A percentile compares a stretch with the other conserved stretches of the same genome.
These are phyloP conservation scores for Iris pallida DNA, from an alignment of 116 monocot species.

Conservation along the genomic window DNA sequence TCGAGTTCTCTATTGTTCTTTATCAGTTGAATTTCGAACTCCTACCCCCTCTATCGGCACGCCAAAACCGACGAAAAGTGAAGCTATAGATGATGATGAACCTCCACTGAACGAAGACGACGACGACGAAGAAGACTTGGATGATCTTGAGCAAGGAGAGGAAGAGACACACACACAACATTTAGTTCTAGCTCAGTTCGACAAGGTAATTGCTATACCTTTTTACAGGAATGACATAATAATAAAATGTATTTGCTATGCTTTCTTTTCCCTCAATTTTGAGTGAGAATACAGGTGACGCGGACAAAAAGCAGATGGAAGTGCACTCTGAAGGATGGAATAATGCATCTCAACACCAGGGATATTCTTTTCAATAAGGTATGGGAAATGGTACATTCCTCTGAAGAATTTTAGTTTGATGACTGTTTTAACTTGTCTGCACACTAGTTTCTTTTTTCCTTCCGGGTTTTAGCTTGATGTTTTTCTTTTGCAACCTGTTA, in stretches of 20 bases:
- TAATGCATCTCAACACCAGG: constrained; percentile 80
- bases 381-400: background rate
- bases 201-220: constrained; percentile 52
- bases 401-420: too few relatives aligned
- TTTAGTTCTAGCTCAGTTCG: constrained; percentile 94
- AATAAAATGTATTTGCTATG: background rate
- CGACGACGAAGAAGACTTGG: constrained; percentile 72
- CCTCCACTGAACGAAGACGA: constrained; percentile 72
- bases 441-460: too few relatives aligned
- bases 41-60: constrained; percentile 45
- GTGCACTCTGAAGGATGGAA: constrained; percentile 92
- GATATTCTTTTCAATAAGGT: constrained; percentile 97
- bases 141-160: constrained; percentile 83
- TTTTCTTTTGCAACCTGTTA: too few relatives aligned
- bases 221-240: background rate
- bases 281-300: constrained; percentile 33
- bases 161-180: constrained; percentile 80
- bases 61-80: constrained; percentile 37
- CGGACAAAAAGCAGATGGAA: constrained; percentile 93
- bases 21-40: constrained; percentile 41
- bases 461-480: too few relatives aligned
- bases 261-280: background rate
- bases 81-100: constrained; percentile 41
- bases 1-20: background rate
- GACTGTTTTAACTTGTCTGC: too few relatives aligned